Evolutionary conservation across 2,329 filamentous ascomycete genomes (phyloP).

Genomic region (Cadophora sp.): DNA sequence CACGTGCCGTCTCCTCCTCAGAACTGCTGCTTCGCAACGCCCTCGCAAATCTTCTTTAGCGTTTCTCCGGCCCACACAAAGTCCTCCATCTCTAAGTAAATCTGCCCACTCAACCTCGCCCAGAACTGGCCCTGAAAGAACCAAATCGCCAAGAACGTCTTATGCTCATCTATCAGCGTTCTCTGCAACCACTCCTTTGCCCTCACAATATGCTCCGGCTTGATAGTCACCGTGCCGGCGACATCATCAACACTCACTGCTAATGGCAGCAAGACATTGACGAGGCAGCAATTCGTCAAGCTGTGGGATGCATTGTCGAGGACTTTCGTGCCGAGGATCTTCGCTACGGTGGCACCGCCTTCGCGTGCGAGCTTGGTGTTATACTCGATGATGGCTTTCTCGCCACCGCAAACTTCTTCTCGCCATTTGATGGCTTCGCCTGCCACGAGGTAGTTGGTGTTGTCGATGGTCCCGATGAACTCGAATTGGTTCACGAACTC

Average conservation of each 20-base stretch:
- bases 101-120: constrained; percentile 78
- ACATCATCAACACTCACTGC: constrained; percentile 39
- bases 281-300: constrained; percentile 71
- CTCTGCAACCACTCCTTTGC: constrained; percentile 64
- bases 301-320: constrained; percentile 70
- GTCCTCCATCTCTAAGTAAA: constrained; percentile 82
- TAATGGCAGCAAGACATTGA: constrained; percentile 77
- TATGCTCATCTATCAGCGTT: constrained; percentile 62
- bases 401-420: constrained; percentile 72
- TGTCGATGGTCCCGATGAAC: constrained; percentile 79
- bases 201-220: constrained; percentile 46
- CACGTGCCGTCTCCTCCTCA: constrained; percentile 12
- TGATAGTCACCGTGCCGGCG: constrained; percentile 29
- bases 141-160: constrained; percentile 74
- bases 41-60: constrained; percentile 55
- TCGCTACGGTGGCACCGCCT: constrained; percentile 66
- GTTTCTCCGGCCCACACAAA: constrained; percentile 70
- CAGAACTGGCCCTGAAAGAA: constrained; percentile 69
- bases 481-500: constrained; percentile 75
- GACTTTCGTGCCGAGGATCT: constrained; percentile 71
- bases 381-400: constrained; percentile 72
- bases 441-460: constrained; percentile 73
- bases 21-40: constrained; percentile 51
- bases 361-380: constrained; percentile 65
- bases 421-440: constrained; percentile 77